Conservation (phyloP, 192 early-diverging fungal genomes). For the Chytriomyces confervae region DNA sequence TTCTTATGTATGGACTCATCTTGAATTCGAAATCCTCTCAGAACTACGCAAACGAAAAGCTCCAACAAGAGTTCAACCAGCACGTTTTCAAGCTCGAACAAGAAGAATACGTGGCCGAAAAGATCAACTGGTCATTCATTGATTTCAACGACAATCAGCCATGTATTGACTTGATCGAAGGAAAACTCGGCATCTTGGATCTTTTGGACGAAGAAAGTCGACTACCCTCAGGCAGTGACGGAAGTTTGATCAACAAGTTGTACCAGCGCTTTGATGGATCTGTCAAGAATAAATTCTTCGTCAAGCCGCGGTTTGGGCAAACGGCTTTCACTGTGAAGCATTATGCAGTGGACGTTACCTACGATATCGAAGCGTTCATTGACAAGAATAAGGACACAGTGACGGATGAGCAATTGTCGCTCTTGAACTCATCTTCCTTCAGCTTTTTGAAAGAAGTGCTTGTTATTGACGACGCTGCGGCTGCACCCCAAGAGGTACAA, state of each 20-base stretch:
- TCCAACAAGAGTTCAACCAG: slow-evolving; percentile 98
- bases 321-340: slow-evolving; percentile 91
- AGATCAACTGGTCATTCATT: slow-evolving; percentile 98
- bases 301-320: slow-evolving; percentile 90
- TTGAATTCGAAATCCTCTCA: slow-evolving; percentile 2
- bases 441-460: slow-evolving; percentile 84
- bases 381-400: slow-evolving; percentile 99
- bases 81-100: slow-evolving; percentile 99
- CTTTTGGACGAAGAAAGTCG: slow-evolving; percentile 93
- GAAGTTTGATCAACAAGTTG: slow-evolving; percentile 85
- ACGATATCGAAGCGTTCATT: slow-evolving; percentile 92
- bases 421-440: slow-evolving; percentile 79
- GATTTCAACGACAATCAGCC: slow-evolving; percentile 99
- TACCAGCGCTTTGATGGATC: slow-evolving; percentile 77
- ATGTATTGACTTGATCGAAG: slow-evolving; percentile 98
- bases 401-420: slow-evolving; percentile 83
- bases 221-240: slow-evolving; percentile 87
- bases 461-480: slow-evolving; percentile 58
- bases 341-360: slow-evolving; percentile 96
- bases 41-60: slow-evolving; percentile 91
- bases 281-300: slow-evolving; percentile 77
- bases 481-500: slow-evolving; percentile 26
- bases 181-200: slow-evolving; percentile 89
- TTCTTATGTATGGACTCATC: not conserved
- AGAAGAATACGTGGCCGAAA: slow-evolving; percentile 95